These are phyloP conservation scores for Fusarium sp. DNA, from an alignment of 2,329 filamentous ascomycete species.

Conservation along the genomic window DNA sequence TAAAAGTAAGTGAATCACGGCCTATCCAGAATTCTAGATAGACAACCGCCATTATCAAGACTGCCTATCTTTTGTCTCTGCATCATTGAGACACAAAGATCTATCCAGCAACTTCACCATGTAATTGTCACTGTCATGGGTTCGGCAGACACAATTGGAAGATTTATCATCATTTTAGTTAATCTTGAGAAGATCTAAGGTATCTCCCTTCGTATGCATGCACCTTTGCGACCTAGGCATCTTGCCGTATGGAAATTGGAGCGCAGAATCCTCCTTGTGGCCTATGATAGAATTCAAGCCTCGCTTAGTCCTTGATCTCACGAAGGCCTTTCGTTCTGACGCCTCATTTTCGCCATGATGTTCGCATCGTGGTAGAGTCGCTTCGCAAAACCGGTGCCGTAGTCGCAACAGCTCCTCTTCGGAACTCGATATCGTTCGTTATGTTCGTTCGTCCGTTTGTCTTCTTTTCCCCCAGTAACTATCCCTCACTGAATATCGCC, in stretches of 20 bases:
- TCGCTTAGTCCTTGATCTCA: not conserved
- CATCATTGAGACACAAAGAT: not conserved
- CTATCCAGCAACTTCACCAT: not conserved
- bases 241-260: not conserved
- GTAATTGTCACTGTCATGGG: not conserved
- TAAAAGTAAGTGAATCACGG: not conserved
- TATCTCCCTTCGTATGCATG: conserved; percentile 1
- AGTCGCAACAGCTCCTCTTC: not conserved
- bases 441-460: not conserved
- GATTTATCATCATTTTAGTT: conserved; percentile 23
- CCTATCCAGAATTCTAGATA: not conserved
- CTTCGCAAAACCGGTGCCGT: not conserved
- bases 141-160: not conserved
- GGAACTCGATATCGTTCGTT: not conserved
- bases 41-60: not conserved
- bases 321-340: not conserved
- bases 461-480: not conserved
- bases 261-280: not conserved
- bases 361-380: not conserved
- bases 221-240: not conserved
- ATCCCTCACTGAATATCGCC: conserved; percentile 42
- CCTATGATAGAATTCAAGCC: not conserved
- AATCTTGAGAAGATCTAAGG: conserved; percentile 4
- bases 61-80: not conserved
- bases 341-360: not conserved